phyloP scores from a whole-genome alignment of 495 filamentous ascomycete species.

The Aspergillus taichungensis region DNA sequence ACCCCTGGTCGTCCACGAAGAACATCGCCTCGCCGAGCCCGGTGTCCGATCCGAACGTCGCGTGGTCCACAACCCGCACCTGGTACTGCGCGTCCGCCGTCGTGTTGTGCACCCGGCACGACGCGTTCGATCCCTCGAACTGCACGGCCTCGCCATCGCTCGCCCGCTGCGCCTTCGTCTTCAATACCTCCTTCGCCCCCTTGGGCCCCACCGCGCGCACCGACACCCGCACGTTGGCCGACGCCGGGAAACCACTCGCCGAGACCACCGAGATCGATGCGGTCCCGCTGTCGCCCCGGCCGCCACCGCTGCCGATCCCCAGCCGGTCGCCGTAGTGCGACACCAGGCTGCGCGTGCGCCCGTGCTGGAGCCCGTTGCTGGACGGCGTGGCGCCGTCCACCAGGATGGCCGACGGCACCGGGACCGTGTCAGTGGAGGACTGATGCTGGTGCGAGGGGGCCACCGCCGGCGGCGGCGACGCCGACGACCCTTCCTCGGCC shows the following conservation, averaged over 20 bases:
- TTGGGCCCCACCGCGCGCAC: constrained; percentile 59
- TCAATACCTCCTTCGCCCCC: constrained; percentile 68
- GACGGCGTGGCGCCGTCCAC: constrained; percentile 24
- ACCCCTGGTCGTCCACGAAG: constrained; percentile 77
- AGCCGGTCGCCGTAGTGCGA: constrained; percentile 36
- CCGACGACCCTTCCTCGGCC: constrained; percentile 25
- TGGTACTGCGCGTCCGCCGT: constrained; percentile 81
- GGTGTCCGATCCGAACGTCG: constrained; percentile 72
- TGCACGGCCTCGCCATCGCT: constrained; percentile 43
- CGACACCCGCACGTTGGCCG: constrained; percentile 72
- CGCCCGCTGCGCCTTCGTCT: constrained; percentile 72
- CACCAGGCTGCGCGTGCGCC: constrained; percentile 59
- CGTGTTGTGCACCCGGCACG: constrained; percentile 61
- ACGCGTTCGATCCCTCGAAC: constrained; percentile 59
- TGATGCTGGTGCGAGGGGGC: too few species aligned
- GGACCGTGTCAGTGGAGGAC: constrained; percentile 19
- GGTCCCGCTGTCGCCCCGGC: constrained; percentile 52
- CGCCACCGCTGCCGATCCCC: constrained; percentile 41
- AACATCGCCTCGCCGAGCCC: constrained; percentile 76
- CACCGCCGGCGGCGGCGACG: constrained; percentile 15
- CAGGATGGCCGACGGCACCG: constrained; percentile 25
- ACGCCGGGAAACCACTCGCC: constrained; percentile 67
- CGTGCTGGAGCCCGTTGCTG: constrained; percentile 42
- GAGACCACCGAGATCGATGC: constrained; percentile 75
- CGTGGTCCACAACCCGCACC: constrained; percentile 72